phyloP scores from a whole-genome alignment of 2,329 filamentous ascomycete genomes.

The Xylariaceae sp. region DNA sequence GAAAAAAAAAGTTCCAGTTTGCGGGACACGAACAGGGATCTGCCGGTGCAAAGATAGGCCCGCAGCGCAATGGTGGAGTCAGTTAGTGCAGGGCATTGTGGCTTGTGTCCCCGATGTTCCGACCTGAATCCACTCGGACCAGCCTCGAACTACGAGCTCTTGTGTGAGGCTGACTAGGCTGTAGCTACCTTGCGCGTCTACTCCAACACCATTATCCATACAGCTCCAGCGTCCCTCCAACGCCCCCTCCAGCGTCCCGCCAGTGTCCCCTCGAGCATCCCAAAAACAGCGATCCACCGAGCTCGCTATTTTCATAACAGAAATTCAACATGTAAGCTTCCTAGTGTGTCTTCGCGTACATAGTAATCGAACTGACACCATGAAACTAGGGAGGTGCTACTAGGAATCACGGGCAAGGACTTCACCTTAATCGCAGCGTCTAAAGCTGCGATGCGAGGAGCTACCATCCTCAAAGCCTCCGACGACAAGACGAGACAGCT shows the following conservation, averaged over 20 bases:
- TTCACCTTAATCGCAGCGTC: conserved; percentile 97
- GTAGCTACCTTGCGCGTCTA: conserved; percentile 47
- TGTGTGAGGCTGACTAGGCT: conserved; percentile 40
- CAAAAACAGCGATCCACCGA: conserved; percentile 7
- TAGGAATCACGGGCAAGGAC: conserved; percentile 98
- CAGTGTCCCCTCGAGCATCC: conserved; percentile 15
- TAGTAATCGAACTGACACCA: conserved; percentile 8
- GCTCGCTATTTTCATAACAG: conserved; percentile 1
- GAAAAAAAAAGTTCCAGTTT: conserved; percentile 29
- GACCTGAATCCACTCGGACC: conserved; percentile 2
- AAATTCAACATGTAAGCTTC: conserved; percentile 20
- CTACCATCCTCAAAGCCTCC: conserved; percentile 89
- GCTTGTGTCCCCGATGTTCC: conserved; percentile 28
- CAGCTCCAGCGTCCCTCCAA: conserved; percentile 9
- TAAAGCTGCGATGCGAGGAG: conserved; percentile 97
- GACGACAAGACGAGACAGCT: conserved; percentile 96
- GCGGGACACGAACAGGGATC: conserved; percentile 28
- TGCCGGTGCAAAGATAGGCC: conserved; percentile 11
- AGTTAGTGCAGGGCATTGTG: no score
- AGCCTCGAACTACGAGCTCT: conserved; percentile 16
- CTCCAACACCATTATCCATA: conserved; percentile 13
- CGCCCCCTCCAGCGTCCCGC: conserved; percentile 11
- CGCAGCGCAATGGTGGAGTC: background rate
- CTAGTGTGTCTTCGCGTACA: background rate
- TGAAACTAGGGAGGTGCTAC: conserved; percentile 77